phyloP scores from a whole-genome alignment of 1,284 basidiomycete genomes.

The Agroathelia rolfsii region DNA sequence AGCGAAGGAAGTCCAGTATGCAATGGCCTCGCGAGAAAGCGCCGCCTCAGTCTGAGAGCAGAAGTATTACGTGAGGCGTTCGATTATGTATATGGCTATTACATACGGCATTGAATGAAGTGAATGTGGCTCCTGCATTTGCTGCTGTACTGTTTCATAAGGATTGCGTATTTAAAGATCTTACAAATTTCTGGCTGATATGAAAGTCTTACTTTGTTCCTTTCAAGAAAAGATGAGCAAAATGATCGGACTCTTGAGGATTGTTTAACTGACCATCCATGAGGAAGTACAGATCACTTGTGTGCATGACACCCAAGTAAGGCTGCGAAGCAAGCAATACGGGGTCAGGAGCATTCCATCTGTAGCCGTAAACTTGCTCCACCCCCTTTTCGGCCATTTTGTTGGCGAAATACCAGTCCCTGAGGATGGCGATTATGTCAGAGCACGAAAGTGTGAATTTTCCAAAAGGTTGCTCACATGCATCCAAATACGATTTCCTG shows the following conservation, averaged over 20 bases:
- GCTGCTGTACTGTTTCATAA: slow-evolving; percentile 11
- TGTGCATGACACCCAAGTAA: slow-evolving; percentile 32
- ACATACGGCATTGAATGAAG: slow-evolving; percentile 27
- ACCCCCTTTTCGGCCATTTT: slow-evolving; percentile 20
- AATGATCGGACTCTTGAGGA: neutral
- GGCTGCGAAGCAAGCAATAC: slow-evolving; percentile 26
- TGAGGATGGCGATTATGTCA: slow-evolving; percentile 14
- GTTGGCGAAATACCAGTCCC: slow-evolving; percentile 32
- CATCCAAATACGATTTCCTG: slow-evolving; percentile 34
- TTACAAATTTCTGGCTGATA: neutral
- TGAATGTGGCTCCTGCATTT: slow-evolving; percentile 30
- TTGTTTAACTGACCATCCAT: slow-evolving; percentile 28
- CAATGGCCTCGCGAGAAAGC: slow-evolving; percentile 30
- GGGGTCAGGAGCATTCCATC: slow-evolving; percentile 35
- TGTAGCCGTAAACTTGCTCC: slow-evolving; percentile 25
- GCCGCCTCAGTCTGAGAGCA: slow-evolving; percentile 27
- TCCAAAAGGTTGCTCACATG: slow-evolving; percentile 25
- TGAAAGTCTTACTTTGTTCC: slow-evolving; percentile 24
- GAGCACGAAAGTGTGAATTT: slow-evolving; percentile 1
- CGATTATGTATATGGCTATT: slow-evolving; percentile 11
- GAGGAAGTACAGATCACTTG: slow-evolving; percentile 34
- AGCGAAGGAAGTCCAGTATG: slow-evolving; percentile 36
- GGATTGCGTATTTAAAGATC: slow-evolving; percentile 1
- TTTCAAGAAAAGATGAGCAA: slow-evolving; percentile 7
- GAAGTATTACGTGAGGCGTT: slow-evolving; percentile 11